Base-by-base conservation (phyloP, 2,329 filamentous ascomycete genomes). In the Ceratocystiopsis brevicomis region DNA sequence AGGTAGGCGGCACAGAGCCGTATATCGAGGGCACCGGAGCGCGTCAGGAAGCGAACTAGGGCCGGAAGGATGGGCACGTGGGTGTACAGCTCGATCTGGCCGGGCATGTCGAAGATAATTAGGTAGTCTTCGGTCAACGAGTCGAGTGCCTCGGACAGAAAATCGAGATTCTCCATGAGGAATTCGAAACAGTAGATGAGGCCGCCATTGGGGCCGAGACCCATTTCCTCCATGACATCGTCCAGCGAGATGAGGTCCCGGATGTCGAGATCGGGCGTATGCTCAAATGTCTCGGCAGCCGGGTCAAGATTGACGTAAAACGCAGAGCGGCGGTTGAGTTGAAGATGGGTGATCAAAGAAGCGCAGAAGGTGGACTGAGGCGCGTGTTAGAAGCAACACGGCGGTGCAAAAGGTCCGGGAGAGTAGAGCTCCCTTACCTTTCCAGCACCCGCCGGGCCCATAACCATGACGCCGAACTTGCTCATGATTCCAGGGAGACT, bases 271-370 rank as follows among this genome's bases (percentile, higher is more conserved):
- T 94, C 87, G 18, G 87, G 90, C 52, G 83, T 70, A 63, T 94
- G 93, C 55, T 80, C 78, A 61, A 98, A 96, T 40, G 78, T 71
- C 62, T 95, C 87, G 57, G 90, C 90, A 45, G 90, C 90, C 8
- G 90, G 90, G 60, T 98, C 90, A 55, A 98, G 84, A 64, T 98
- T 98, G 58, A 98, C 81, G 63, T 96, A 98, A 70, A 92, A 94
- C 61, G 82, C 83, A 41, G 86, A 92, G n/a, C 87, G 82, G 44
- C 84, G 82, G 61, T 84, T 87, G 57, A 86, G 81, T 53, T 84
- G 78, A 21, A 96, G 78, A 56, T 96, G 85, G 47, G 90, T 86
- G 58, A 96, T 95, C 53, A 98, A 73, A 52, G 85, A 76, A 46
- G 83, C 80, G 67, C 86, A 95, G 62, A 98, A 98, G 48, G 90